Evolutionary conservation across 257 asterid species (phyloP), one percentile per base, ranked within the genome.

Genomic region (Rhazya stricta): DNA sequence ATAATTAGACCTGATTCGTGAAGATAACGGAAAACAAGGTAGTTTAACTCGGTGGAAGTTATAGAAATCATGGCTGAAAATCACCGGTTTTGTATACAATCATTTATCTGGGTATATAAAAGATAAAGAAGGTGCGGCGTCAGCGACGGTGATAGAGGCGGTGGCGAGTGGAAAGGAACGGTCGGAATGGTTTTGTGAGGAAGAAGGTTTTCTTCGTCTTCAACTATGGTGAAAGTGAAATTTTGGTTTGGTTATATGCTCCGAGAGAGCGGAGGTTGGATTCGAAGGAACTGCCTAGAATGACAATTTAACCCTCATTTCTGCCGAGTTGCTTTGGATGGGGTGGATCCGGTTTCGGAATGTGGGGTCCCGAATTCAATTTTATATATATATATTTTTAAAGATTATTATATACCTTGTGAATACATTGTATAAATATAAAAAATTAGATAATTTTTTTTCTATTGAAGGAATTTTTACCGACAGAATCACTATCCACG

Each of bases 21-120:
- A 63, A 94, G 96, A 76, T 94, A 91, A 39, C 98, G 96, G 84
- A 91, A 94, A 83, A 91, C 85, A 43, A 94, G 96, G 83, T 89
- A 94, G 80, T 94, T 91, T 77, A 94, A 76, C 86, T 91, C 96
- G 74, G 83, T 74, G 45, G 97, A 91, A 74, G 96, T 90, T 51
- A 94, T 67, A 73, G 98, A 82, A 42, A 89, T 94, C 74, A 4
- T 69, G 57, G 71, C 48, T 23, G 23, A 68, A 62, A 39, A 18
- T 21, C 45, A 6, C 69, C 41, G 51, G 15, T 34, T 27, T 23
- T 29, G 21, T 23, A 30, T 18, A 11, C 65, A 50, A 32, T 46
- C 42, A 71, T 48, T 48, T 69, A 69, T 27, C 6, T 12, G 0
- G 25, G 27, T 11, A 42, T 43, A 45, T 29, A 69, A 69, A 13